phyloP scores from a whole-genome alignment of 2,329 filamentous ascomycete genomes.

The Sporothrix humicola region DNA sequence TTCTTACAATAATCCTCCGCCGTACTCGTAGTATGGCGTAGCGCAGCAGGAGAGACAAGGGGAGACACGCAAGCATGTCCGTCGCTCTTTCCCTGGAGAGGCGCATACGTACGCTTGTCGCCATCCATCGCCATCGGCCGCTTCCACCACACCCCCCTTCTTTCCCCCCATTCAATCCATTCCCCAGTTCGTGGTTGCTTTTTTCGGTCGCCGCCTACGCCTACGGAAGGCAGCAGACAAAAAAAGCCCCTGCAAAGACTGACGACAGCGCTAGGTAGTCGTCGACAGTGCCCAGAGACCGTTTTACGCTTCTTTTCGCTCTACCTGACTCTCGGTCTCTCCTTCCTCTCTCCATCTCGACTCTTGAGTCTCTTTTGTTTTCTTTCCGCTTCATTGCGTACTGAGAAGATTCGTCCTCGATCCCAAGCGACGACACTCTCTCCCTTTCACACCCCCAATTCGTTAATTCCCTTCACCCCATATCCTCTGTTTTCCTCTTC shows the following conservation, averaged over 20 bases:
- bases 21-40: constrained; percentile 31
- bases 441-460: not conserved
- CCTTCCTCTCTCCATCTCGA: constrained; percentile 19
- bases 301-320: constrained; percentile 27
- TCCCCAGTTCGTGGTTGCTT: constrained; percentile 15
- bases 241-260: not conserved
- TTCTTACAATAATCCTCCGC: constrained; percentile 25
- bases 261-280: constrained; percentile 11
- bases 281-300: not conserved
- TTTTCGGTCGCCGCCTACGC: constrained; percentile 30
- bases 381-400: constrained; percentile 4
- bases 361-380: not conserved
- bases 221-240: constrained; percentile 27
- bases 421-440: not conserved
- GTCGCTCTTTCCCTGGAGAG: constrained; percentile 37
- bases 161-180: constrained; percentile 17
- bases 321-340: constrained; percentile 1
- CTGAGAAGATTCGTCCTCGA: not conserved
- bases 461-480: not conserved
- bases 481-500: constrained; percentile 19
- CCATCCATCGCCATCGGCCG: constrained; percentile 35
- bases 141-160: constrained; percentile 22
- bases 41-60: constrained; percentile 30
- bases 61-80: constrained; percentile 37
- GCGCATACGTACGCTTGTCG: constrained; percentile 39